Evolutionary conservation across 192 early-diverging fungal species (phyloP).

Genomic region (Mortierella claussenii): DNA sequence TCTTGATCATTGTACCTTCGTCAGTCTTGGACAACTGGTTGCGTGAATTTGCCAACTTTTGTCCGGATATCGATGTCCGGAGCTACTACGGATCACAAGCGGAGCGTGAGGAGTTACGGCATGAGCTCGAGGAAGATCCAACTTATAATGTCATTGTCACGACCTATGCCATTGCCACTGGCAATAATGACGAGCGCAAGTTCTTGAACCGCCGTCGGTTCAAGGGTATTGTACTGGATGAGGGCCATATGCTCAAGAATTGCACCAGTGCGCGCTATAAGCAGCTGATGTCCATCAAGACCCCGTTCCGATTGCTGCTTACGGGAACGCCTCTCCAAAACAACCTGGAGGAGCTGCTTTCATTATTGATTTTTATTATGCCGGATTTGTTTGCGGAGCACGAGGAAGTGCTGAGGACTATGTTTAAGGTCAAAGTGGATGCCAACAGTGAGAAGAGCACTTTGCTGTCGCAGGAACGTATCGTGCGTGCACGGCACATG

Average conservation of each 20-base stretch:
- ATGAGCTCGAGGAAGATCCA: constrained; percentile 61
- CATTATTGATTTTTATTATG: constrained; percentile 88
- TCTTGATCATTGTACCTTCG: constrained; percentile 86
- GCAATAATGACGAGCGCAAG: constrained; percentile 72
- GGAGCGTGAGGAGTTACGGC: constrained; percentile 65
- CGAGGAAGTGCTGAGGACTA: constrained; percentile 58
- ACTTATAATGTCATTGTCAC: constrained; percentile 79
- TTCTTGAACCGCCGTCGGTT: constrained; percentile 76
- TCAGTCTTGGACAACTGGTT: constrained; percentile 94
- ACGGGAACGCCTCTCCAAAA: constrained; percentile 92
- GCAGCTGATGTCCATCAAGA: constrained; percentile 70
- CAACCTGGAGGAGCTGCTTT: constrained; percentile 88
- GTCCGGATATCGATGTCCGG: constrained; percentile 66
- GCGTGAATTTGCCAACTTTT: constrained; percentile 82
- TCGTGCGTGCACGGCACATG: constrained; percentile 81
- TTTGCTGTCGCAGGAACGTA: constrained; percentile 67
- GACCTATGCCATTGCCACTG: constrained; percentile 83
- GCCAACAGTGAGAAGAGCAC: constrained; percentile 47
- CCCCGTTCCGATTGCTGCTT: constrained; percentile 73
- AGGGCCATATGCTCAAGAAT: constrained; percentile 95
- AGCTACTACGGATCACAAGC: constrained; percentile 70
- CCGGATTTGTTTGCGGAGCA: constrained; percentile 77
- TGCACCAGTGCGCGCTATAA: constrained; percentile 81
- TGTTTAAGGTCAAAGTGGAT: constrained; percentile 71
- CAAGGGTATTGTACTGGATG: constrained; percentile 83